Conservation (phyloP, 2,329 filamentous ascomycete genomes). For the Sarocladium strictum region DNA sequence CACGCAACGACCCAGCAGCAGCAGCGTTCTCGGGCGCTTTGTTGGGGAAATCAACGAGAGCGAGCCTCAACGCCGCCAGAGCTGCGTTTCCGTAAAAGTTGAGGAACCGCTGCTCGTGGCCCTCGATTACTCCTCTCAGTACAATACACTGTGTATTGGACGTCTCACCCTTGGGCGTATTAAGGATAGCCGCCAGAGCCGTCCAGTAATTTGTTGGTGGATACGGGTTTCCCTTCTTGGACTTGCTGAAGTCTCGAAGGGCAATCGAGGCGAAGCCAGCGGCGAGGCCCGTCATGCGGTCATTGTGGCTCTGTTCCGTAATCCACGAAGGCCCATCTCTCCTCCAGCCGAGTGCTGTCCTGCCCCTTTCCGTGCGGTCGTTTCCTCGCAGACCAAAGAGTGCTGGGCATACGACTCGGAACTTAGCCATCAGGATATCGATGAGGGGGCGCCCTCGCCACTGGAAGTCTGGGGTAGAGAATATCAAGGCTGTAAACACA, state of each 20-base stretch:
- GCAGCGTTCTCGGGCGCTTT: constrained; percentile 40
- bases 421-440: constrained; percentile 82
- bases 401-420: constrained; percentile 72
- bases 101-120: constrained; percentile 70
- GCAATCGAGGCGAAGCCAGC: constrained; percentile 80
- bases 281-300: constrained; percentile 77
- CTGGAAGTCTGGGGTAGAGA: constrained; percentile 61
- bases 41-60: constrained; percentile 67
- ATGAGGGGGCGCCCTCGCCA: constrained; percentile 65
- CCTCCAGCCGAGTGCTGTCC: constrained; percentile 67
- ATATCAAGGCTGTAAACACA: constrained; percentile 68
- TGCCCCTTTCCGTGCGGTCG: constrained; percentile 65
- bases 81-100: constrained; percentile 75
- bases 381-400: constrained; percentile 77
- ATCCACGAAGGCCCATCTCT: constrained; percentile 55
- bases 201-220: constrained; percentile 80
- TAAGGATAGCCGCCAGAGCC: constrained; percentile 68
- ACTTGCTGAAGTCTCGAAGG: constrained; percentile 72
- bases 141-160: constrained; percentile 70
- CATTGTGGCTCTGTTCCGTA: constrained; percentile 66
- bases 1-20: constrained; percentile 45
- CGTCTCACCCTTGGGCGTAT: constrained; percentile 60
- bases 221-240: constrained; percentile 64
- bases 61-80: constrained; percentile 62
- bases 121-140: constrained; percentile 64